Evolutionary conservation across 1,139 yeast genomes (phyloP).

Genomic region (Nadsonia starkeyi-henricii): DNA sequence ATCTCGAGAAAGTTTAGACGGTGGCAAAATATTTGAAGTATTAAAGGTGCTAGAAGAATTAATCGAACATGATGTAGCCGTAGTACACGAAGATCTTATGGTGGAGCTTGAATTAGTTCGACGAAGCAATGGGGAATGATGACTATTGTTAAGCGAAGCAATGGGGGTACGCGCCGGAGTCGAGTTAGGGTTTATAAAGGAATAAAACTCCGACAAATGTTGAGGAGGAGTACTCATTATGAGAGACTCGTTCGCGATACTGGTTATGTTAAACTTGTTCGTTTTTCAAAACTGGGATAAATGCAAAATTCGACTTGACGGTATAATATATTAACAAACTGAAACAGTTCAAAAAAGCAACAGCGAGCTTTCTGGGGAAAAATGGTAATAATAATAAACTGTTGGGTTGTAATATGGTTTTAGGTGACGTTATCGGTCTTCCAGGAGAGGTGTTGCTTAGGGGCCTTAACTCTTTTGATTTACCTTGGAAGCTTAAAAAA

Average conservation of each 20-base stretch:
- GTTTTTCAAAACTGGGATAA: too few species aligned
- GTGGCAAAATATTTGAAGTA: slow-evolving; percentile 28
- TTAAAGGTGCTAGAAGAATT: slow-evolving; percentile 16
- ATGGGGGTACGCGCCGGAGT: slow-evolving; percentile 3
- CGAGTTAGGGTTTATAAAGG: slow-evolving; percentile 27
- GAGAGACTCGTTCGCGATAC: slow-evolving; percentile 3
- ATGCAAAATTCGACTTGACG: too few species aligned
- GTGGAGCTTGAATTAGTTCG: slow-evolving; percentile 3
- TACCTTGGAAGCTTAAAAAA: too few species aligned
- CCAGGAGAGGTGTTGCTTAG: too few species aligned
- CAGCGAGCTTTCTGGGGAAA: too few species aligned
- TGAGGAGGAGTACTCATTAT: slow-evolving; percentile 6
- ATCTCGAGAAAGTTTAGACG: slow-evolving; percentile 30
- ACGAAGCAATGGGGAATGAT: slow-evolving; percentile 4
- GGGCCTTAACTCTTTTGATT: too few species aligned
- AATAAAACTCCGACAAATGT: slow-evolving; percentile 43
- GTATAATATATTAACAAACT: too few species aligned
- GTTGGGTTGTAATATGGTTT: too few species aligned
- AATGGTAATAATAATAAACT: too few species aligned
- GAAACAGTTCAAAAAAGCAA: too few species aligned
- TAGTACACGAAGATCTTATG: slow-evolving; percentile 7
- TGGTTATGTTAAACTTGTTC: slow-evolving; percentile 2
- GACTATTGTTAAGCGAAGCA: background rate
- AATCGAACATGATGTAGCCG: slow-evolving; percentile 2
- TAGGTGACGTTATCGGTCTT: too few species aligned